phyloP scores from a whole-genome alignment of 1,284 basidiomycete species.

The Chalciporus sp. region DNA sequence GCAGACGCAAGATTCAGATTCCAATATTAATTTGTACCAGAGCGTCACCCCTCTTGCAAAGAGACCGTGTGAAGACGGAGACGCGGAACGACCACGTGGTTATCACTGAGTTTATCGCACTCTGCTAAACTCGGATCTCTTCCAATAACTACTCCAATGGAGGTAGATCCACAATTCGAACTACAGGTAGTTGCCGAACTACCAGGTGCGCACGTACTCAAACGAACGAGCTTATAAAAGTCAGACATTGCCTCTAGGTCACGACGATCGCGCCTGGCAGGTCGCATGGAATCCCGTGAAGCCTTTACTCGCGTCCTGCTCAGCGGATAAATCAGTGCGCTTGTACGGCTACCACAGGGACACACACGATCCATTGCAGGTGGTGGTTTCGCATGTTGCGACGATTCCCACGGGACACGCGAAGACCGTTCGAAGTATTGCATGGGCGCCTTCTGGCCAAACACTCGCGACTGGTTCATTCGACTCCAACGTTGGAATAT shows the following conservation, averaged over 20 bases:
- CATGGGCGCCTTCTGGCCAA: constrained; percentile 89
- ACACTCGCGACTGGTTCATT: constrained; percentile 96
- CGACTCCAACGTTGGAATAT: constrained; percentile 90
- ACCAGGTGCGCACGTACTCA: constrained; percentile 23
- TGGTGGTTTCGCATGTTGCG: constrained; percentile 56
- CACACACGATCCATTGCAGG: constrained; percentile 30
- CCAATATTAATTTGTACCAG: no score
- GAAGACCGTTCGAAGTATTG: constrained; percentile 87
- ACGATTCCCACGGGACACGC: constrained; percentile 84
- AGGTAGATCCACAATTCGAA: constrained; percentile 21
- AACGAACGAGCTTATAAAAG: background rate
- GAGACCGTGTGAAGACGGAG: background rate
- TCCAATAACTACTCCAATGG: constrained; percentile 19
- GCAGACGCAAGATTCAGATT: no score
- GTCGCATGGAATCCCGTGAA: constrained; percentile 90
- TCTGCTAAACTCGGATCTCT: no score
- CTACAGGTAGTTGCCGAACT: constrained; percentile 34
- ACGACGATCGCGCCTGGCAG: constrained; percentile 88
- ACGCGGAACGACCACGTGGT: background rate
- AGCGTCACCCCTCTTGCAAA: no score
- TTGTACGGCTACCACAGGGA: constrained; percentile 71
- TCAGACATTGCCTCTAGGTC: constrained; percentile 48
- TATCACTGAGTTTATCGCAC: background rate
- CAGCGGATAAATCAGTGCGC: constrained; percentile 90
- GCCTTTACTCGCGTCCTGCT: constrained; percentile 88